Evolutionary conservation across 129 eudicot species (phyloP).

Genomic region (Flaveria brownii): DNA sequence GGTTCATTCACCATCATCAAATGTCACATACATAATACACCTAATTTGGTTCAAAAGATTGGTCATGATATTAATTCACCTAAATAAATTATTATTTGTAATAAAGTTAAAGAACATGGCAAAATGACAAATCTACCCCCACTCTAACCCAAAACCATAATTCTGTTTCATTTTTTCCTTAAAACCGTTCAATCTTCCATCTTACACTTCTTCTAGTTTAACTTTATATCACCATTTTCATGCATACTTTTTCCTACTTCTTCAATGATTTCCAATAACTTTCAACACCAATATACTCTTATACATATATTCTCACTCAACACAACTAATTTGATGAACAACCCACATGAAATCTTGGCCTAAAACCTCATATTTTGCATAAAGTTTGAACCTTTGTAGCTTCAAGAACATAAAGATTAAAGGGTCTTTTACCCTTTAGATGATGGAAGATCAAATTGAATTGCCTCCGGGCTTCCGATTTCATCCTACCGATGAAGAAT

Average conservation of each 20-base stretch:
- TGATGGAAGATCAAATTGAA: constrained; percentile 69
- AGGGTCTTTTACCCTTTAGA: constrained; percentile 7
- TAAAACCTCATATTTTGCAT: constrained; percentile 12
- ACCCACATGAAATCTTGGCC: constrained; percentile 25
- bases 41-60: constrained; percentile 15
- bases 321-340: constrained; percentile 22
- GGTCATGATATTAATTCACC: neutral
- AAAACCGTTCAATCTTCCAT: constrained; percentile 39
- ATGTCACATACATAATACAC: constrained; percentile 16
- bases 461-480: constrained; percentile 94
- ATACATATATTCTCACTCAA: constrained; percentile 20
- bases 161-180: constrained; percentile 47
- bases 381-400: constrained; percentile 13
- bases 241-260: constrained; percentile 39
- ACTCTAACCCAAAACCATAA: constrained; percentile 25
- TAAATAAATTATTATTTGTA: constrained; percentile 38
- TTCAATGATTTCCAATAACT: constrained; percentile 37
- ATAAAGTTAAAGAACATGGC: constrained; percentile 32
- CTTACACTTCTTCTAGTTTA: constrained; percentile 35
- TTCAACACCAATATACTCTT: constrained; percentile 28
- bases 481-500: constrained; percentile 92
- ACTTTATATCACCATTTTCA: constrained; percentile 20
- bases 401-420: neutral
- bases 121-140: constrained; percentile 36
- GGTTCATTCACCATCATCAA: constrained; percentile 28